phyloP scores from a whole-genome alignment of 2,329 filamentous ascomycete genomes.

The Fusarium acutatum region DNA sequence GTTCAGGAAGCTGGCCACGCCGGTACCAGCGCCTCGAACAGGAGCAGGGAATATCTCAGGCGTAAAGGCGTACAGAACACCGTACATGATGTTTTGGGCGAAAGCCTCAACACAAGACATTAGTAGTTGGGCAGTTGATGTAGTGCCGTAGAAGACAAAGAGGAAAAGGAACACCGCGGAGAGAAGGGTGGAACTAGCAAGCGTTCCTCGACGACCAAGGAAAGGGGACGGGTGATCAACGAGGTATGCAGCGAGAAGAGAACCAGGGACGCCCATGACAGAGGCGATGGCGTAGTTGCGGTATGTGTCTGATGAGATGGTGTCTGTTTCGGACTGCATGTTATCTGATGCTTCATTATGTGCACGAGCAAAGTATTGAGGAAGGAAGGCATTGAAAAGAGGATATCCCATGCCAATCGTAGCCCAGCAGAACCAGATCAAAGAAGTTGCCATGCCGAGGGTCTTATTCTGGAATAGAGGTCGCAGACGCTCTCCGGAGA shows the following conservation, averaged over 20 bases:
- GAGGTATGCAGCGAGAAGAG: constrained; percentile 76
- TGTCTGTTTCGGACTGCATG: constrained; percentile 45
- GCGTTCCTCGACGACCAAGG: constrained; percentile 75
- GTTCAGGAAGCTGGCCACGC: constrained; percentile 77
- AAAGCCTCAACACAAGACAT: constrained; percentile 76
- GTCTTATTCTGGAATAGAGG: constrained; percentile 69
- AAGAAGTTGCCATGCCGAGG: constrained; percentile 59
- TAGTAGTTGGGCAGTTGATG: constrained; percentile 66
- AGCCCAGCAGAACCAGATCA: constrained; percentile 83
- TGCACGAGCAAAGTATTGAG: constrained; percentile 76
- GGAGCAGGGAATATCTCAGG: constrained; percentile 80
- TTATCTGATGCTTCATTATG: constrained; percentile 49
- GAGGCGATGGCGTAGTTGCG: constrained; percentile 86
- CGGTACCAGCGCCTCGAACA: constrained; percentile 75
- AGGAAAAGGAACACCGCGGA: constrained; percentile 75
- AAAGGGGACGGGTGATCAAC: constrained; percentile 71
- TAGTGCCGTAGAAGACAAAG: constrained; percentile 67
- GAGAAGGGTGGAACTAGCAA: constrained; percentile 72
- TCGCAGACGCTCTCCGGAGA: constrained; percentile 72
- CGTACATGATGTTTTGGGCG: constrained; percentile 80
- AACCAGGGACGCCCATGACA: constrained; percentile 79
- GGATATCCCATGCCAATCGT: constrained; percentile 88
- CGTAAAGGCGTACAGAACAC: constrained; percentile 79
- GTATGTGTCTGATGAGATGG: constrained; percentile 66
- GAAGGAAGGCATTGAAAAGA: constrained; percentile 90